Conservation (phyloP, 73 alveolate genomes). For the Paramecium biaurelia region DNA sequence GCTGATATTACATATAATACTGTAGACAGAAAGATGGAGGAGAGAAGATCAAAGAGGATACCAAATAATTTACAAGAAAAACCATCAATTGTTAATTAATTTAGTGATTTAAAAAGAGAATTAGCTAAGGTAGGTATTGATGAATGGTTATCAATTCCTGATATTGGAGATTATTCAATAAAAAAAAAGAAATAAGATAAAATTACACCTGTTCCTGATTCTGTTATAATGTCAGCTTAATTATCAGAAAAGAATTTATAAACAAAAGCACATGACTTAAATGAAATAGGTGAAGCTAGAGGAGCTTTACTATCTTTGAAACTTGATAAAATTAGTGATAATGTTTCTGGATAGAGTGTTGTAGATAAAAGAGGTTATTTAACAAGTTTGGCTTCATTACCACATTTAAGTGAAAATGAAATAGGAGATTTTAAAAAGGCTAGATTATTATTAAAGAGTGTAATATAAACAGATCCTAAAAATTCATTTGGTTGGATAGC, state of each 20-base stretch:
- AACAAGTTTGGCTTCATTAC: slow-evolving; percentile 14
- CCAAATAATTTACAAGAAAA: slow-evolving; percentile 34
- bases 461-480: slow-evolving; percentile 85
- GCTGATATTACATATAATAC: slow-evolving; percentile 66
- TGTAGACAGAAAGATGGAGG: slow-evolving; percentile 80
- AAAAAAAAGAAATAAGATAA: slow-evolving; percentile 67
- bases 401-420: slow-evolving; percentile 72
- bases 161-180: slow-evolving; percentile 63
- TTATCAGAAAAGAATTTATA: slow-evolving; percentile 39
- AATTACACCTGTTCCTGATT: slow-evolving; percentile 81
- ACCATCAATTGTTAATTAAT: slow-evolving; percentile 61
- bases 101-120: slow-evolving; percentile 77
- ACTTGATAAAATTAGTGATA: slow-evolving; percentile 51
- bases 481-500: slow-evolving; percentile 95
- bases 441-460: slow-evolving; percentile 76
- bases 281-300: slow-evolving; percentile 66
- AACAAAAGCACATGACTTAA: slow-evolving; percentile 42
- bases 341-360: slow-evolving; percentile 6
- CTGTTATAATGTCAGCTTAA: slow-evolving; percentile 59
- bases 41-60: slow-evolving; percentile 66
- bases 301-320: slow-evolving; percentile 62
- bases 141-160: slow-evolving; percentile 83
- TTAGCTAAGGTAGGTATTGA: slow-evolving; percentile 70
- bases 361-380: slow-evolving; percentile 72
- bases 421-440: slow-evolving; percentile 93